Evolutionary conservation across 139 green algal genomes (phyloP), one percentile per base, ranked within the genome.

Genomic region (Chlorella sp.): DNA sequence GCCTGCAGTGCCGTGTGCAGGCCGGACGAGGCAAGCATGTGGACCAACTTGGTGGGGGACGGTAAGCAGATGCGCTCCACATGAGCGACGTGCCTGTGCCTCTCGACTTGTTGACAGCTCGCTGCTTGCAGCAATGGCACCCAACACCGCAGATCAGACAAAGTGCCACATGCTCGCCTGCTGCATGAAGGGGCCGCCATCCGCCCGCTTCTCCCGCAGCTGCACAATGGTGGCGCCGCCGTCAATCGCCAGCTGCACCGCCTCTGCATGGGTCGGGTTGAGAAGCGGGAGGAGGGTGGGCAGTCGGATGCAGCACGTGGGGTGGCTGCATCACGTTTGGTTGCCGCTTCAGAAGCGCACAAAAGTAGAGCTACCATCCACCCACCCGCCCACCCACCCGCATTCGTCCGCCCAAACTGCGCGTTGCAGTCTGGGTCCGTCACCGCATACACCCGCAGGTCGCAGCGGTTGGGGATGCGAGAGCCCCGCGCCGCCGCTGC

Each of bases 211-310:
- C 84, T 98, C 93, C 40, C 96, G 83, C 44, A 98, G 76, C 87
- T 98, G 95, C 60, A 99, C 74, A 11, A 98, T 89, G 20, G 94
- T 98, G 8, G 92, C 92, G 22, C 96, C 96, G 5, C 96, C 96
- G 51, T 82, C 75, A 2, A 98, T 86, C 0, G 95, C 96, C 19
- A 54, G 81, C 30, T 68, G 46, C 22, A 98, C 92, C 30, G 93
- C 93, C 70, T 97, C 90, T 51, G 74, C 86, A 58, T 4, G 46
- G 17, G 30, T 9, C 16, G n/a, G n/a, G n/a, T n/a, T 3, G 41
- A 62, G 41, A 41, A 28, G n/a, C 41, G 41, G 8, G 30, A 32
- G 36, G 38, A 8, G 68, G 16, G 30, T 41, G 65, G 7, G 32
- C 32, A 43, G n/a, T 9, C 19, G 65, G 14, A 73, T 40, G 26